Percentiles rank a stretch among this genome's conserved stretches.
Evolutionary conservation across 768 basidiomycete genomes (phyloP).

Genomic region (Paxillus involutus): DNA sequence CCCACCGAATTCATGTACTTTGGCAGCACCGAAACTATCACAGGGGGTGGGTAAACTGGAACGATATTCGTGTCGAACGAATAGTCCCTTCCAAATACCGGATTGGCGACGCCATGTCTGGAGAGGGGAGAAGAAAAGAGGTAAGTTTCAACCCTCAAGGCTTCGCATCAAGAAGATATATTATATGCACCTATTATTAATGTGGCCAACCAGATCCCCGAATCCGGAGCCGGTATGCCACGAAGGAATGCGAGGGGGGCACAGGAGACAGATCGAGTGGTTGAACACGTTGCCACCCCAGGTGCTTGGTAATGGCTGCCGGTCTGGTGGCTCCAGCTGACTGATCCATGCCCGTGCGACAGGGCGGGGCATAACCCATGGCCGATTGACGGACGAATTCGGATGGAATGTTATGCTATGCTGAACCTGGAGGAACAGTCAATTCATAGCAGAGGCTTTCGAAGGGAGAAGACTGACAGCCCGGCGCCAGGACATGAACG

Average conservation of each 20-base stretch:
- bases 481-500: slow-evolving; percentile 24
- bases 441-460: neutral
- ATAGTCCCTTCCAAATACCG: slow-evolving; percentile 18
- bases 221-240: slow-evolving; percentile 23
- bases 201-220: slow-evolving; percentile 14
- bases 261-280: slow-evolving; percentile 24
- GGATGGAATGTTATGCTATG: slow-evolving; percentile 16
- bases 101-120: slow-evolving; percentile 20
- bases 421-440: slow-evolving; percentile 14
- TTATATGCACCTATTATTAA: slow-evolving; percentile 18
- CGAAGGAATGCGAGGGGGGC: slow-evolving; percentile 28
- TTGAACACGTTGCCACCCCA: slow-evolving; percentile 7
- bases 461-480: slow-evolving; percentile 13
- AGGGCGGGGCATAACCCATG: slow-evolving; percentile 9
- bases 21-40: neutral
- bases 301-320: neutral
- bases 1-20: neutral
- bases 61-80: slow-evolving; percentile 19
- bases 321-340: neutral
- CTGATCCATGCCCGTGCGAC: neutral
- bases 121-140: neutral
- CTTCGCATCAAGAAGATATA: neutral
- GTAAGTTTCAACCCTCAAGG: neutral
- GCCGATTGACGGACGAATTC: neutral
- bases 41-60: slow-evolving; percentile 13